Evolutionary conservation across 768 basidiomycete genomes (phyloP).

Genomic region (Mycena amicta): DNA sequence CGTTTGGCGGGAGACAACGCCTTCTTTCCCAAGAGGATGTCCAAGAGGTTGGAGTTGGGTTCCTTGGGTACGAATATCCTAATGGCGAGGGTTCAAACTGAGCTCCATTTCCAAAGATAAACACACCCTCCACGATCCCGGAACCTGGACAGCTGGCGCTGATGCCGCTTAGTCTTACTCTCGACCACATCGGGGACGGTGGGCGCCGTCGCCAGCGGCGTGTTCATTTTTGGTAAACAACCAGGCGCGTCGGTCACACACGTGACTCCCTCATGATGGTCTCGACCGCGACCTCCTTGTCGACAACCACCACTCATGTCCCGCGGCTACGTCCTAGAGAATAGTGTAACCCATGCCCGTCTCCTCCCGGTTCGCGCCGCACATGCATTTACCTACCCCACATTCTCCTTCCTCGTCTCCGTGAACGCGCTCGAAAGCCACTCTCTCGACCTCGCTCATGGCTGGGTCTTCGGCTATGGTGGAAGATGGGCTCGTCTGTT

Average conservation of each 20-base stretch:
- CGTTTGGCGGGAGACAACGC: slow-evolving; percentile 6
- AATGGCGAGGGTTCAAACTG: not conserved
- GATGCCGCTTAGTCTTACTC: slow-evolving; percentile 60
- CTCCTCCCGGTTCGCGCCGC: slow-evolving; percentile 47
- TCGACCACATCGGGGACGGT: slow-evolving; percentile 46
- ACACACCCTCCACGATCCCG: slow-evolving; percentile 69
- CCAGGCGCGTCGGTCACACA: not conserved
- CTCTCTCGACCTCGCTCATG: slow-evolving; percentile 46
- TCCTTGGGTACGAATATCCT: slow-evolving; percentile 46
- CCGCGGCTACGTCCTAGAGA: slow-evolving; percentile 50
- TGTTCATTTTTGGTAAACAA: slow-evolving; percentile 1
- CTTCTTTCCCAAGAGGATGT: slow-evolving; percentile 38
- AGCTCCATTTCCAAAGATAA: not conserved
- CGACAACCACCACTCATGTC: not conserved
- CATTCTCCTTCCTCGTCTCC: slow-evolving; percentile 57
- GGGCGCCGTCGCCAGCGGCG: not conserved
- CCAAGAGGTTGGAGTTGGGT: slow-evolving; percentile 40
- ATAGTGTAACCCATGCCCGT: slow-evolving; percentile 55
- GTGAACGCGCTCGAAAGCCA: slow-evolving; percentile 53
- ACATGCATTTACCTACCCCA: slow-evolving; percentile 65
- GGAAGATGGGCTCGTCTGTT: slow-evolving; percentile 44
- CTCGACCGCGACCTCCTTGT: not conserved
- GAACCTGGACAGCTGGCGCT: slow-evolving; percentile 67
- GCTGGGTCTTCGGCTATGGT: slow-evolving; percentile 60
- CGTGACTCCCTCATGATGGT: not conserved